A percentile compares a stretch with the other conserved stretches of the same genome.
phyloP scores from a whole-genome alignment of 1,284 basidiomycete species.

The Ceratobasidium sp. region DNA sequence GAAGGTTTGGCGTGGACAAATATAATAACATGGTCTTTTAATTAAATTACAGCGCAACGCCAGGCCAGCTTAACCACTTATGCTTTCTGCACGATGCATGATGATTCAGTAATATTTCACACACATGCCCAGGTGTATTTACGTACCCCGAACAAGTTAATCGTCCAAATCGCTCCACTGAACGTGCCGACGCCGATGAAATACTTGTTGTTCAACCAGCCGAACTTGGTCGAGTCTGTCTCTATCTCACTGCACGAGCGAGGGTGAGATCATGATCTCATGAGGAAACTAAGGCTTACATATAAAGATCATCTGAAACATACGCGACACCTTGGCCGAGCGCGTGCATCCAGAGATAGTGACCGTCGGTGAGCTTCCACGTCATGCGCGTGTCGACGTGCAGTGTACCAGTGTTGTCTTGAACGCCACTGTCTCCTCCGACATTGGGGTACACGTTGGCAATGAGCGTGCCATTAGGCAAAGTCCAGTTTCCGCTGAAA shows the following conservation, averaged over 20 bases:
- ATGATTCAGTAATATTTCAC: neutral
- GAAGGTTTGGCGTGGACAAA: too few relatives aligned
- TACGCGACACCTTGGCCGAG: slow-evolving; percentile 42
- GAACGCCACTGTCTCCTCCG: slow-evolving; percentile 44
- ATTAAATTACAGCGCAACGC: too few relatives aligned
- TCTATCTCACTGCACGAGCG: slow-evolving; percentile 37
- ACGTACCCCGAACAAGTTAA: slow-evolving; percentile 45
- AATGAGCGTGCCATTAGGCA: slow-evolving; percentile 10
- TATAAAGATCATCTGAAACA: slow-evolving; percentile 35
- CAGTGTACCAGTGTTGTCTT: slow-evolving; percentile 40
- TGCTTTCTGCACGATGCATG: neutral
- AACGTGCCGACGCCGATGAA: slow-evolving; percentile 43
- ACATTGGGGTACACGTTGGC: slow-evolving; percentile 45
- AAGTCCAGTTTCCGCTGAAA: slow-evolving; percentile 43
- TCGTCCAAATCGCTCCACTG: slow-evolving; percentile 44
- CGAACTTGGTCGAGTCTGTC: slow-evolving; percentile 41
- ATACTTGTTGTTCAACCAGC: slow-evolving; percentile 45
- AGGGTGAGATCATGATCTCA: too few relatives aligned
- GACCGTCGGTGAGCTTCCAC: slow-evolving; percentile 43
- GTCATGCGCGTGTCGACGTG: slow-evolving; percentile 46
- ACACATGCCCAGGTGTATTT: neutral
- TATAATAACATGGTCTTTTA: too few relatives aligned
- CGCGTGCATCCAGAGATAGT: slow-evolving; percentile 44
- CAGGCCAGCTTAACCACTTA: neutral
- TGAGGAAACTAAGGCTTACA: slow-evolving; percentile 7